A percentile compares a stretch with the other conserved stretches of the same genome.
Evolutionary conservation across 2,329 filamentous ascomycete genomes (phyloP).

Genomic region (Lomentospora prolificans): DNA sequence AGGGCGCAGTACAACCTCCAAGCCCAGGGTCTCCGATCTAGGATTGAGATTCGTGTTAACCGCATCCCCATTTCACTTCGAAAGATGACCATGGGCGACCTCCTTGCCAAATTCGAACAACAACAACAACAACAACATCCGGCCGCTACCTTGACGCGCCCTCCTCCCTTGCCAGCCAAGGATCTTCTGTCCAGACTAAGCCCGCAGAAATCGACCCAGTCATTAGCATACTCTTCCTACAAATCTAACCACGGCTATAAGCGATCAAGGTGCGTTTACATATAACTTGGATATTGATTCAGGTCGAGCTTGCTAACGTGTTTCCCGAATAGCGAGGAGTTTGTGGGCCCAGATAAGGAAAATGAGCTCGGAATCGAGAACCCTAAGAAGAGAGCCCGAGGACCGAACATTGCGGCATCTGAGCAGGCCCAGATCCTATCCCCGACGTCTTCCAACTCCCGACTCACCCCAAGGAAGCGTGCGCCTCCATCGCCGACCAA

Average conservation of each 20-base stretch:
- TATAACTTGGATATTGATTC: too few species aligned
- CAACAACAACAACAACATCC: constrained; percentile 31
- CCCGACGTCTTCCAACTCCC: constrained; percentile 72
- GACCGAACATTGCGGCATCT: constrained; percentile 28
- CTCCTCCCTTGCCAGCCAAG: constrained; percentile 41
- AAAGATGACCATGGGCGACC: constrained; percentile 71
- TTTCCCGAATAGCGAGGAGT: constrained; percentile 44
- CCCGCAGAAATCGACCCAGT: constrained; percentile 25
- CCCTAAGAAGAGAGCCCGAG: constrained; percentile 58
- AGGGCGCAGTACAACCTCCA: constrained; percentile 84
- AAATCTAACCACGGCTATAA: constrained; percentile 28
- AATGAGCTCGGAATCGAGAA: constrained; percentile 56
- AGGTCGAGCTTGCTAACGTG: not conserved
- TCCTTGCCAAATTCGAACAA: constrained; percentile 46
- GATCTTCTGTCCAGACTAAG: constrained; percentile 28
- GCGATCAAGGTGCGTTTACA: constrained; percentile 37
- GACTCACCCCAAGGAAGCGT: constrained; percentile 39
- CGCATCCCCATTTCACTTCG: constrained; percentile 75
- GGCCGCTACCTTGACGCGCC: constrained; percentile 18
- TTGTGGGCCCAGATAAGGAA: constrained; percentile 63
- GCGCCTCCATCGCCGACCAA: constrained; percentile 6
- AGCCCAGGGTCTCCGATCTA: constrained; percentile 71
- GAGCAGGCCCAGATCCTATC: constrained; percentile 59
- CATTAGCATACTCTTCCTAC: constrained; percentile 13
- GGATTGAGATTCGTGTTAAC: constrained; percentile 88